Percentiles rank a stretch among this genome's conserved stretches.
These are phyloP conservation scores for Trypanosoma rangeli DNA, from an alignment of 208 protist species.

Conservation along the genomic window DNA sequence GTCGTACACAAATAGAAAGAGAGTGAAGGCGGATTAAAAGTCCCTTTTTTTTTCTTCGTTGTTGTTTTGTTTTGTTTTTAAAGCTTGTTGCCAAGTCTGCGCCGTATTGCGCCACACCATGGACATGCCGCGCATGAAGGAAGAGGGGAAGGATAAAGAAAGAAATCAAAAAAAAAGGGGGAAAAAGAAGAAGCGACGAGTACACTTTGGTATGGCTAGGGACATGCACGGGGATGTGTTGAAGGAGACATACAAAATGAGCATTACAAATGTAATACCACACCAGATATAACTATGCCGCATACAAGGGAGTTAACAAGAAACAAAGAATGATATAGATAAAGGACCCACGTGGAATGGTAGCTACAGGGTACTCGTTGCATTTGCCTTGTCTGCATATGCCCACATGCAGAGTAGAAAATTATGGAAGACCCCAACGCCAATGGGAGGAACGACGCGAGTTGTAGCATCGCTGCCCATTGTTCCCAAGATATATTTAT, in stretches of 20 bases:
- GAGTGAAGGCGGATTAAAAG: no score
- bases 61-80: not conserved
- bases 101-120: not conserved
- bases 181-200: not conserved
- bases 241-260: not conserved
- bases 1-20: not conserved
- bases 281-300: not conserved
- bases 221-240: not conserved
- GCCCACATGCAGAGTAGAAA: not conserved
- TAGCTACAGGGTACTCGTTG: not conserved
- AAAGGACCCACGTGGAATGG: not conserved
- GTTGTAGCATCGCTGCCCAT: not conserved
- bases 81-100: not conserved
- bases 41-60: no score
- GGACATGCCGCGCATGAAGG: not conserved
- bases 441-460: not conserved
- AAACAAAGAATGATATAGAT: not conserved
- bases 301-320: not conserved
- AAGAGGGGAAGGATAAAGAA: not conserved
- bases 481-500: not conserved
- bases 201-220: not conserved
- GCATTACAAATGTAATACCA: not conserved
- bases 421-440: not conserved
- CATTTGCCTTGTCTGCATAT: not conserved
- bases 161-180: not conserved